Base-by-base conservation (phyloP, 225 moss, liverwort and hornwort species). In the Asterella californica region DNA sequence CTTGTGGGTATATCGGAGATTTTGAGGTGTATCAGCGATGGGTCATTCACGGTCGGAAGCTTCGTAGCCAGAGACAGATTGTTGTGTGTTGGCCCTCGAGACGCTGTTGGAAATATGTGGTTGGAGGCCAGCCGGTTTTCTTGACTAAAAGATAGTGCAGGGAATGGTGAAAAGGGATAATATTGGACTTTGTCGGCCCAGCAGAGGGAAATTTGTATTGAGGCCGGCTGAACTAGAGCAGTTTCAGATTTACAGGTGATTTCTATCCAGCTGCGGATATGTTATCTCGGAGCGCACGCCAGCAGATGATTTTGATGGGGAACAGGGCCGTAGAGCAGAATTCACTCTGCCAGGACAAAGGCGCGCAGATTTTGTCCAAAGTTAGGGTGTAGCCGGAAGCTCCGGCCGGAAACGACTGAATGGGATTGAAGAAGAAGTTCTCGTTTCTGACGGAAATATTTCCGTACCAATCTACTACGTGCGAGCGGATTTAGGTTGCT, bases 341-440 rank as follows among this genome's bases (percentile, higher is more conserved):
- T 70, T 45, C 22, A 6, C 38, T 18, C 1, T 30, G 69, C 38
- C 42, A 22, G 69, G 69, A 24, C 69, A 37, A 21, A 38, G 65
- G 65, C 32, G 32, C 42, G 36, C 30, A 15, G 30, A 70, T 67
- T 27, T 18, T 33, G n/a, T 15, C 34, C 30, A 12, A 25, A 70
- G 18, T 37, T 70, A 38, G 38, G 69, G 37, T 21, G 69, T 1
- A 70, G 32, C 15, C 21, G 33, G 37, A 68, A 68, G 68, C 68
- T 68, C 4, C 63, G 29, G 68, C 10, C 15, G 19, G 21, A 5
- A 22, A 30, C 15, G 25, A 42, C 45, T 45, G 70, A 45, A 70
- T 70, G 70, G 70, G 70, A 70, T 19, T 38, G 22, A 70, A 45
- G 70, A 70, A 38, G 70, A 45, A 19, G 37, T 45, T 70, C 38